A percentile compares a stretch with the other conserved stretches of the same genome.
phyloP scores from a whole-genome alignment of 2,329 filamentous ascomycete genomes.

The Cercospora berteroae region DNA sequence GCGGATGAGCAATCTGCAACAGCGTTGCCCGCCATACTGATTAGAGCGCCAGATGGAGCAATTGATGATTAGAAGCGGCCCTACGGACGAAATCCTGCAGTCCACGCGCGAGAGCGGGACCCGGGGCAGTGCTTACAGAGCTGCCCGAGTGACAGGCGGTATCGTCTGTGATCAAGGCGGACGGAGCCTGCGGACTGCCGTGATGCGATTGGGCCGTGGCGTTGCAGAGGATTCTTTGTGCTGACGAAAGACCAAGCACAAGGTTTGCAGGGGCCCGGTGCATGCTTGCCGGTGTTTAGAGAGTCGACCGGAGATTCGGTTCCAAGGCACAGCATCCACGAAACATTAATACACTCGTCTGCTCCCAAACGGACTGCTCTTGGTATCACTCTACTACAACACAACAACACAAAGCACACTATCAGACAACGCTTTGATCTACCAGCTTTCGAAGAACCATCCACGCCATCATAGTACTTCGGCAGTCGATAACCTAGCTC shows the following conservation, averaged over 20 bases:
- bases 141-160: slow-evolving; percentile 10
- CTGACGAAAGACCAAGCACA: slow-evolving; percentile 12
- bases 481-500: slow-evolving; percentile 22
- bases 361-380: slow-evolving; percentile 2
- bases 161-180: slow-evolving; percentile 13
- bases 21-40: background rate
- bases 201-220: slow-evolving; percentile 16
- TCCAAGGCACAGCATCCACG: slow-evolving; percentile 16
- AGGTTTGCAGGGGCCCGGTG: slow-evolving; percentile 11
- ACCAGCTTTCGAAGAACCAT: background rate
- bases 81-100: slow-evolving; percentile 4
- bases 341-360: slow-evolving; percentile 15
- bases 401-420: slow-evolving; percentile 5
- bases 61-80: background rate
- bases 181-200: slow-evolving; percentile 14
- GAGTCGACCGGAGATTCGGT: slow-evolving; percentile 12
- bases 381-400: slow-evolving; percentile 13
- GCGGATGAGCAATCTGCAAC: slow-evolving; percentile 13
- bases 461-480: slow-evolving; percentile 15
- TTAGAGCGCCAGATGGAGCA: background rate
- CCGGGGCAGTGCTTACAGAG: slow-evolving; percentile 14
- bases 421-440: background rate
- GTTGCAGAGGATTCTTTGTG: slow-evolving; percentile 13
- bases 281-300: slow-evolving; percentile 9
- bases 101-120: background rate